These are phyloP conservation scores for Lepraria neglecta DNA, from an alignment of 495 filamentous ascomycete species.

Conservation along the genomic window DNA sequence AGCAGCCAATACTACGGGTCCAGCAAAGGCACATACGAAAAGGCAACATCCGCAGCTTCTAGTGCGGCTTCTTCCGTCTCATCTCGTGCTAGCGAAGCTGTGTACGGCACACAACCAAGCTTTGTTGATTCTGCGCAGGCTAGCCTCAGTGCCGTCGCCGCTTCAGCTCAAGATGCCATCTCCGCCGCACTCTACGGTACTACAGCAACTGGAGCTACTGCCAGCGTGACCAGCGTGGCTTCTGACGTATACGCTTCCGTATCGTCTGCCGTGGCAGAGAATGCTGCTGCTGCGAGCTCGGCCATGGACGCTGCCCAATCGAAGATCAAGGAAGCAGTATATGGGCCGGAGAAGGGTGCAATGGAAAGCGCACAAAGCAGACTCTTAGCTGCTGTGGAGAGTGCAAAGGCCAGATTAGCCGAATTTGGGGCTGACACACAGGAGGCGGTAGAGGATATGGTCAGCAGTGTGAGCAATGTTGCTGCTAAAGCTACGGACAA, in stretches of 20 bases:
- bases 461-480: slow-evolving; percentile 40
- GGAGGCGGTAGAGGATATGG: slow-evolving; percentile 42
- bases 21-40: slow-evolving; percentile 47
- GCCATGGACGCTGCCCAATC: slow-evolving; percentile 27
- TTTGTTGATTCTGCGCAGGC: slow-evolving; percentile 45
- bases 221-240: slow-evolving; percentile 36
- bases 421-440: slow-evolving; percentile 42
- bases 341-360: slow-evolving; percentile 46
- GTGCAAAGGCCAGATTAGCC: slow-evolving; percentile 43
- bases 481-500: slow-evolving; percentile 36
- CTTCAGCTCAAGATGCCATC: slow-evolving; percentile 44
- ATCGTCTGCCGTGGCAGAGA: slow-evolving; percentile 32
- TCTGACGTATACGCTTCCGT: slow-evolving; percentile 32
- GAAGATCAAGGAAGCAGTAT: slow-evolving; percentile 36
- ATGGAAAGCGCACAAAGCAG: slow-evolving; percentile 49
- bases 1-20: slow-evolving; percentile 56
- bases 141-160: slow-evolving; percentile 45
- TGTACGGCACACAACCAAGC: slow-evolving; percentile 49
- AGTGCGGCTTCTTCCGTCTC: slow-evolving; percentile 45
- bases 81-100: slow-evolving; percentile 45
- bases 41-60: slow-evolving; percentile 46
- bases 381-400: slow-evolving; percentile 43
- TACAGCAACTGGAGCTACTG: slow-evolving; percentile 35
- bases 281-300: slow-evolving; percentile 31
- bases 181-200: slow-evolving; percentile 51